Evolutionary conservation across 306 rosid genomes (phyloP).

Genomic region (Rosa lucieae): DNA sequence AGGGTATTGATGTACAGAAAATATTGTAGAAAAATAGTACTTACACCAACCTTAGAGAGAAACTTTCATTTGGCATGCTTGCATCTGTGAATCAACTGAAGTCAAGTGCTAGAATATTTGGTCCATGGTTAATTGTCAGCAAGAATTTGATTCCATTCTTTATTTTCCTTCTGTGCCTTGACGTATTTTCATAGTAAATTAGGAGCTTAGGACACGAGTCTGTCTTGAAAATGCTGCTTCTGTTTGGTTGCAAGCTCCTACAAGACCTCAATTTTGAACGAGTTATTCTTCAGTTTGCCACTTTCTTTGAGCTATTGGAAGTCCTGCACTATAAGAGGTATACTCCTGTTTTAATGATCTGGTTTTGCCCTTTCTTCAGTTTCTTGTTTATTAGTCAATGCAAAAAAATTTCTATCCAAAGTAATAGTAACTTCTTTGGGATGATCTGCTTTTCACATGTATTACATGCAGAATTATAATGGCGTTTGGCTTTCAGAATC

Average conservation of each 20-base stretch:
- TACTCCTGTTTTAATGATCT: neutral
- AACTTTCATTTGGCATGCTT: neutral
- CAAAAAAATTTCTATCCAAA: neutral
- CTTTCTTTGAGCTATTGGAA: too few relatives aligned
- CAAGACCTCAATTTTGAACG: neutral
- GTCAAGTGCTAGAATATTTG: neutral
- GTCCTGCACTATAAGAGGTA: too few relatives aligned
- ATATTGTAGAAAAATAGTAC: neutral
- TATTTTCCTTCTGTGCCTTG: neutral
- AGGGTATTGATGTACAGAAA: constrained; percentile 1
- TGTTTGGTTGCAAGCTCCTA: neutral
- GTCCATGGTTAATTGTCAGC: neutral
- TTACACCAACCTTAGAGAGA: neutral
- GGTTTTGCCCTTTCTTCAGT: neutral
- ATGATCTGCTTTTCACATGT: neutral
- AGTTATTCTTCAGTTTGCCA: neutral
- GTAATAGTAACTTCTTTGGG: neutral
- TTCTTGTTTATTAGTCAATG: neutral
- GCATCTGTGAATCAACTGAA: neutral
- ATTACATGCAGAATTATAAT: neutral
- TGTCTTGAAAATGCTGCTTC: neutral
- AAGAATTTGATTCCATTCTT: neutral
- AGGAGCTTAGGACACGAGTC: neutral
- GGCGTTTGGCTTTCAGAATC: neutral
- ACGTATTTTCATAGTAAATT: neutral